Percentiles rank a stretch among this genome's conserved stretches.
phyloP scores from a whole-genome alignment of 2,329 filamentous ascomycete species.

The Ciborinia camelliae region DNA sequence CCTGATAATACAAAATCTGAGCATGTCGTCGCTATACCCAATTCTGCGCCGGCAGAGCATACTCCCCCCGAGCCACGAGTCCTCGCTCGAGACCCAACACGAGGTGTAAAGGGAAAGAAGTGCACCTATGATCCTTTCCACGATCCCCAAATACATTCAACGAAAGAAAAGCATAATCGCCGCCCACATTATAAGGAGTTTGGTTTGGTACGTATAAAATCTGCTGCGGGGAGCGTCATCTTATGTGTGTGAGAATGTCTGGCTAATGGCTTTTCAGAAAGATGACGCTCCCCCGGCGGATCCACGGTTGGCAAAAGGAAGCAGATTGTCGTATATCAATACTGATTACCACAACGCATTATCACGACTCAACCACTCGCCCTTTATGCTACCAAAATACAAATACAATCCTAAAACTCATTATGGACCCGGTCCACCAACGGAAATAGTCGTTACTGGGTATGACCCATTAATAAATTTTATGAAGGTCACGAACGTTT shows the following conservation, averaged over 20 bases:
- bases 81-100: constrained; percentile 55
- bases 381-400: constrained; percentile 80
- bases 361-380: constrained; percentile 66
- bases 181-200: constrained; percentile 63
- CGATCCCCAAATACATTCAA: constrained; percentile 41
- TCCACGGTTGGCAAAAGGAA: constrained; percentile 72
- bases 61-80: constrained; percentile 34
- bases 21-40: constrained; percentile 35
- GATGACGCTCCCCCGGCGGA: constrained; percentile 77
- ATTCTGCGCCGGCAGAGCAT: constrained; percentile 27
- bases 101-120: constrained; percentile 53
- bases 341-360: constrained; percentile 67
- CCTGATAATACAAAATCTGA: constrained; percentile 23
- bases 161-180: constrained; percentile 52
- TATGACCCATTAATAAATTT: constrained; percentile 88
- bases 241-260: constrained; percentile 46
- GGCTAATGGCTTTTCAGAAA: constrained; percentile 67
- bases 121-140: constrained; percentile 57
- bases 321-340: constrained; percentile 63
- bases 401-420: constrained; percentile 78
- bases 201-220: constrained; percentile 59
- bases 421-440: constrained; percentile 82
- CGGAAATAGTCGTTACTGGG: constrained; percentile 89
- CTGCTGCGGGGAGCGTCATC: constrained; percentile 57
- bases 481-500: constrained; percentile 70